A percentile compares a stretch with the other conserved stretches of the same genome.
Evolutionary conservation across 768 basidiomycete species (phyloP).

Genomic region (Pulveroboletus sp.): DNA sequence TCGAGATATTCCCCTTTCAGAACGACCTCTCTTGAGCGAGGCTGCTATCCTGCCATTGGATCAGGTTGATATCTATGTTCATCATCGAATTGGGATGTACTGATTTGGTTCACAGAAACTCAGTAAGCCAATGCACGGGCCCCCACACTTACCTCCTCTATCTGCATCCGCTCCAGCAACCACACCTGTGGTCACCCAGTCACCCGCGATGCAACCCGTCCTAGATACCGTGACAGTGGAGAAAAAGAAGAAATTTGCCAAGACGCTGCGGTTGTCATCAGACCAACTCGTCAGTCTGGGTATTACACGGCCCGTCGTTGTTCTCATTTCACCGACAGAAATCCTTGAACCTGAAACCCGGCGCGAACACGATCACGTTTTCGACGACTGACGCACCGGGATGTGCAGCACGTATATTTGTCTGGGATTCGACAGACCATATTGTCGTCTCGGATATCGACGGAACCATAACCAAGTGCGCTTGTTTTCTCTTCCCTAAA

Average conservation of each 20-base stretch:
- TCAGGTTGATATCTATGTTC: constrained; percentile 14
- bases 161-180: constrained; percentile 47
- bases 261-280: constrained; percentile 88
- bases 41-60: constrained; percentile 23
- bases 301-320: background rate
- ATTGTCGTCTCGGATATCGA: constrained; percentile 97
- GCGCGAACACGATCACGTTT: constrained; percentile 90
- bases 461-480: constrained; percentile 96
- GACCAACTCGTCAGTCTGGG: constrained; percentile 74
- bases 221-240: constrained; percentile 4
- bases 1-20: constrained; percentile 31
- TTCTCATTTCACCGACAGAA: constrained; percentile 55
- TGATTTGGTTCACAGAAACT: constrained; percentile 14
- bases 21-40: constrained; percentile 23
- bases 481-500: constrained; percentile 15
- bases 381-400: constrained; percentile 78
- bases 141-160: constrained; percentile 6
- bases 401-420: constrained; percentile 89
- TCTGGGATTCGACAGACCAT: constrained; percentile 90
- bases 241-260: constrained; percentile 65
- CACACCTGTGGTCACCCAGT: constrained; percentile 33
- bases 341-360: constrained; percentile 77
- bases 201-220: constrained; percentile 29
- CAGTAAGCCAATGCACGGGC: background rate
- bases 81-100: background rate